Conservation (phyloP, 129 eudicot species). For the Escallonia herrerae region DNA sequence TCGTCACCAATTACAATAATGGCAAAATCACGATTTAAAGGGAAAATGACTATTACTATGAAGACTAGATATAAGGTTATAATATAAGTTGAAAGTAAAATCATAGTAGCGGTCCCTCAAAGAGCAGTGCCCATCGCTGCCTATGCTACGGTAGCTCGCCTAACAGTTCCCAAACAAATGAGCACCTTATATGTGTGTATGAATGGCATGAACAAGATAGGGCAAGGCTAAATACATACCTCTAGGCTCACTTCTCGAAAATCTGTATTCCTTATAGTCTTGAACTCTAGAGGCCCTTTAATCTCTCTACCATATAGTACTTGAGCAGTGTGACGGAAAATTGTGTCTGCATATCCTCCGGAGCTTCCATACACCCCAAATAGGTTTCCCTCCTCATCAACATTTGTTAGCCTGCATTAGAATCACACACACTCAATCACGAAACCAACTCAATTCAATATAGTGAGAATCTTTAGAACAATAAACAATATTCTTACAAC, state of each 20-base stretch:
- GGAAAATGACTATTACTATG: too few relatives aligned
- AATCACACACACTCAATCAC: background rate
- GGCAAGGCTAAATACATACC: constrained; percentile 39
- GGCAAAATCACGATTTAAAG: too few relatives aligned
- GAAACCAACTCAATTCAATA: background rate
- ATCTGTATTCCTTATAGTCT: constrained; percentile 65
- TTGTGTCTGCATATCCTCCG: constrained; percentile 90
- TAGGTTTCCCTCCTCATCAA: constrained; percentile 66
- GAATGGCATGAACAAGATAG: constrained; percentile 1
- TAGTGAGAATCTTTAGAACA: background rate
- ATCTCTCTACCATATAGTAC: constrained; percentile 66
- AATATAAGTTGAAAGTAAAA: too few relatives aligned
- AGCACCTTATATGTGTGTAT: too few relatives aligned
- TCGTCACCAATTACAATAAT: too few relatives aligned
- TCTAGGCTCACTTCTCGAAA: constrained; percentile 77
- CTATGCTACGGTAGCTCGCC: too few relatives aligned
- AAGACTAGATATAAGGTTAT: too few relatives aligned
- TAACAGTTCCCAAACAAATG: too few relatives aligned
- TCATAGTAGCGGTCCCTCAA: too few relatives aligned
- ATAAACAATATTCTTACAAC: constrained; percentile 39
- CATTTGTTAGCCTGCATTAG: constrained; percentile 61
- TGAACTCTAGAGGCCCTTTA: constrained; percentile 66
- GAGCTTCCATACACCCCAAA: constrained; percentile 84
- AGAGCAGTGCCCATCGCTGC: too few relatives aligned
- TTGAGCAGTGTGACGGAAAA: constrained; percentile 77